Conservation (phyloP, 192 early-diverging fungal genomes). For the Coemansia sp. region DNA sequence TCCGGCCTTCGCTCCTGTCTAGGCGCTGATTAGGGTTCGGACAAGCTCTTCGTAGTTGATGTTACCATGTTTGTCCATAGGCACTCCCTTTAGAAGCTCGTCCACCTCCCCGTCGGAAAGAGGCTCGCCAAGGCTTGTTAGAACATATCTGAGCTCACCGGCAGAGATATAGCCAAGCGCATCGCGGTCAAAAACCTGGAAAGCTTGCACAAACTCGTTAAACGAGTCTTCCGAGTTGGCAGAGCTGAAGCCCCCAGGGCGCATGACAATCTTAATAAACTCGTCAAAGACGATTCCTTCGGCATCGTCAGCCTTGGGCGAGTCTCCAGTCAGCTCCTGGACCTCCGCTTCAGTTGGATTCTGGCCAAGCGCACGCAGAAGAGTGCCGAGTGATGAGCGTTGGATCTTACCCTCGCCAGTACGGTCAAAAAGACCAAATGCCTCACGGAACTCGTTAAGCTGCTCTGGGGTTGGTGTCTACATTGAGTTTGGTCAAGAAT, state of each 20-base stretch:
- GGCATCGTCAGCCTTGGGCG: constrained; percentile 45
- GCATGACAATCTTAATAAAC: constrained; percentile 70
- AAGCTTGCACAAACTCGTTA: constrained; percentile 81
- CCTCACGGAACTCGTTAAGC: constrained; percentile 72
- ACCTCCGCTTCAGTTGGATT: constrained; percentile 81
- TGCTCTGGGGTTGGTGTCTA: constrained; percentile 45
- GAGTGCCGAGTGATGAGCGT: constrained; percentile 65
- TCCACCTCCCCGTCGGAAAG: constrained; percentile 76
- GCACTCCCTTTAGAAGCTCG: constrained; percentile 75
- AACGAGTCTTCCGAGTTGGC: constrained; percentile 64
- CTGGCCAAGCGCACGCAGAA: constrained; percentile 76
- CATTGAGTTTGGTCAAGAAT: background rate
- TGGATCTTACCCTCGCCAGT: constrained; percentile 71
- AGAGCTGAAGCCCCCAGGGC: constrained; percentile 68
- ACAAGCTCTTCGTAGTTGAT: constrained; percentile 78
- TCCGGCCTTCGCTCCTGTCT: background rate
- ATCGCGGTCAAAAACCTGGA: constrained; percentile 89
- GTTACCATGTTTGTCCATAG: constrained; percentile 74
- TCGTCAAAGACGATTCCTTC: constrained; percentile 66
- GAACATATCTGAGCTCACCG: constrained; percentile 78
- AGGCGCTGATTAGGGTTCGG: constrained; percentile 45
- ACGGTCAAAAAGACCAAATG: constrained; percentile 79
- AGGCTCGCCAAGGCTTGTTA: constrained; percentile 83
- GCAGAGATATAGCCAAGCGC: constrained; percentile 73
- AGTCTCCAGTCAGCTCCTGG: constrained; percentile 57